These are phyloP conservation scores for Heteromeles arbutifolia DNA, from an alignment of 306 rosid genomes.

Conservation along the genomic window DNA sequence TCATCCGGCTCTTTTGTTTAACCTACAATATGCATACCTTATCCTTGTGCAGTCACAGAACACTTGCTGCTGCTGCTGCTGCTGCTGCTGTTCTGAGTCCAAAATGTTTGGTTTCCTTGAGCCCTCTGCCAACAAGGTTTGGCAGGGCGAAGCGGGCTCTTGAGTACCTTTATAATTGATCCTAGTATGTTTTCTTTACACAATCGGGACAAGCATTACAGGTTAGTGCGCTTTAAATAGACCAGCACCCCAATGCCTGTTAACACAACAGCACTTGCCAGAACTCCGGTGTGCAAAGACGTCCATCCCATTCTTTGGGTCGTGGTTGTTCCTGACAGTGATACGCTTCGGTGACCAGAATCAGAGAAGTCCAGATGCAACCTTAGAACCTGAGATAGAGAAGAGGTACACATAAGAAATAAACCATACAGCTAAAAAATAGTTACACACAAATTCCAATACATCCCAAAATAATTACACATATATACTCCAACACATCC, in stretches of 20 bases:
- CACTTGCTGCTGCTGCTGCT: neutral
- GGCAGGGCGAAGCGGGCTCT: neutral
- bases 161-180: neutral
- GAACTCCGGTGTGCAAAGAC: constrained; percentile 33
- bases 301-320: constrained; percentile 22
- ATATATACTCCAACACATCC: neutral
- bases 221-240: constrained; percentile 62
- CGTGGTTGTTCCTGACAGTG: constrained; percentile 13
- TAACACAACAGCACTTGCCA: constrained; percentile 55
- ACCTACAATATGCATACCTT: neutral
- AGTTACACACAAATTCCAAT: too few species aligned
- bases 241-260: constrained; percentile 52
- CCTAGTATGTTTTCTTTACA: neutral
- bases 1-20: neutral
- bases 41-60: neutral
- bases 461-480: neutral
- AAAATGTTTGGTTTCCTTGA: neutral
- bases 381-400: constrained; percentile 59
- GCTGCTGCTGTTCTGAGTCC: neutral
- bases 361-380: constrained; percentile 64
- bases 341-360: constrained; percentile 19
- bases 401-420: neutral
- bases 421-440: neutral
- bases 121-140: neutral
- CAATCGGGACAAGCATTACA: neutral